Percentiles rank a stretch among this genome's conserved stretches.
phyloP scores from a whole-genome alignment of 2,329 filamentous ascomycete genomes.

The Eutypa lata region DNA sequence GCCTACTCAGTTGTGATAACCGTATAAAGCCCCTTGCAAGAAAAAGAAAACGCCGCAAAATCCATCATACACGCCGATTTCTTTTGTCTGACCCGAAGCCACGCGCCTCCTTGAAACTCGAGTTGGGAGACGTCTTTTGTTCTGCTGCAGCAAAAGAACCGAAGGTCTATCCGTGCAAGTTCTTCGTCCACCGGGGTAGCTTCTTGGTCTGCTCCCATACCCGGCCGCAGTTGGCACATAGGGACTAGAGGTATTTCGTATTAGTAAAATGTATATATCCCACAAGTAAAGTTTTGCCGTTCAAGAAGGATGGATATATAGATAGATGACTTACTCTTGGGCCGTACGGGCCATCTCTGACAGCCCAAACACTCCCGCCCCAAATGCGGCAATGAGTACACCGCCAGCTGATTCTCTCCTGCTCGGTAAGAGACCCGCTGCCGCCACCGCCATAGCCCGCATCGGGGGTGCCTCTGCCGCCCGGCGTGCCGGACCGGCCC shows the following conservation, averaged over 20 bases:
- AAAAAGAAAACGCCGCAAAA: too few species aligned
- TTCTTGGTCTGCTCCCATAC: constrained; percentile 84
- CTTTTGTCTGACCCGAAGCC: too few species aligned
- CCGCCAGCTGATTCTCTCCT: constrained; percentile 79
- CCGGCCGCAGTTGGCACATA: constrained; percentile 92
- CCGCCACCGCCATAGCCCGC: constrained; percentile 69
- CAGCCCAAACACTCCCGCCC: constrained; percentile 91
- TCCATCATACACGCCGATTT: too few species aligned
- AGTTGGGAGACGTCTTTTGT: too few species aligned
- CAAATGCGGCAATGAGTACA: constrained; percentile 85
- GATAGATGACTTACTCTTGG: constrained; percentile 76
- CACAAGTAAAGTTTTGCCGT: too few species aligned
- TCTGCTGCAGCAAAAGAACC: too few species aligned
- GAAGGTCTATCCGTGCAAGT: constrained; percentile 53
- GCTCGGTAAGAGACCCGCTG: constrained; percentile 65
- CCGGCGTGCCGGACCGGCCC: constrained; percentile 64
- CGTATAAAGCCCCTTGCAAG: too few species aligned
- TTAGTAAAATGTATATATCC: constrained; percentile 8
- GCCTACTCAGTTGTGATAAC: too few species aligned
- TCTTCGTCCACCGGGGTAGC: constrained; percentile 73
- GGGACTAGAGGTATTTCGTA: constrained; percentile 50
- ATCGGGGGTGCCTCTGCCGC: constrained; percentile 77
- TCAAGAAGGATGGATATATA: too few species aligned
- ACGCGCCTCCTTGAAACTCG: too few species aligned
- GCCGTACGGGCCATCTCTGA: constrained; percentile 84